Percentiles rank a stretch among this genome's conserved stretches.
Conservation (phyloP, 768 basidiomycete species). For the Amanita fuliginea region DNA sequence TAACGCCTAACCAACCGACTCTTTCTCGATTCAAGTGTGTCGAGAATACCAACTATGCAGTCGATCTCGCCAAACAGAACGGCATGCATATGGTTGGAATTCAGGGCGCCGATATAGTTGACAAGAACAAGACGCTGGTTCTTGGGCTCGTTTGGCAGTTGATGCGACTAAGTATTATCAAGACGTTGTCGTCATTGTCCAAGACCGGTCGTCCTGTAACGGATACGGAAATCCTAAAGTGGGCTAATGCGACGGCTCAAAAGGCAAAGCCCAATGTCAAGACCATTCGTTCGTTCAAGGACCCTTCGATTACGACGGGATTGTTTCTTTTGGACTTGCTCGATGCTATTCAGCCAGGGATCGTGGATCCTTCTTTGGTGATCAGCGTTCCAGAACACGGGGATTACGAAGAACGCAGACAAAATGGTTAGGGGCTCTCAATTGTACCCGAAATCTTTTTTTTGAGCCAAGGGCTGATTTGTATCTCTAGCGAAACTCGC, state of each 20-base stretch:
- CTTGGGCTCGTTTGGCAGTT: conserved; percentile 97
- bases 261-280: conserved; percentile 45
- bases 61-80: conserved; percentile 88
- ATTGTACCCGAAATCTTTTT: neutral
- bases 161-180: conserved; percentile 91
- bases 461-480: neutral
- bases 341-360: conserved; percentile 85
- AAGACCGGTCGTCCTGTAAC: conserved; percentile 67
- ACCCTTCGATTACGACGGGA: conserved; percentile 78
- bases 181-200: conserved; percentile 74
- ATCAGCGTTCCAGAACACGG: conserved; percentile 47
- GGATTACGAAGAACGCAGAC: conserved; percentile 78
- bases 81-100: conserved; percentile 95
- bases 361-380: conserved; percentile 84
- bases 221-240: conserved; percentile 90
- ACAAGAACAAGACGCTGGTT: conserved; percentile 85
- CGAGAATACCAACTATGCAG: conserved; percentile 95
- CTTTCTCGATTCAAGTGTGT: conserved; percentile 95
- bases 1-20: conserved; percentile 73
- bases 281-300: conserved; percentile 87
- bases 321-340: conserved; percentile 90
- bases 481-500: conserved; percentile 76
- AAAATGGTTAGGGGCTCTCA: conserved; percentile 71
- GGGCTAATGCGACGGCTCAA: conserved; percentile 89
- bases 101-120: conserved; percentile 95